These are phyloP conservation scores for Lactifluus rugatus DNA, from an alignment of 768 basidiomycete genomes.

Conservation along the genomic window DNA sequence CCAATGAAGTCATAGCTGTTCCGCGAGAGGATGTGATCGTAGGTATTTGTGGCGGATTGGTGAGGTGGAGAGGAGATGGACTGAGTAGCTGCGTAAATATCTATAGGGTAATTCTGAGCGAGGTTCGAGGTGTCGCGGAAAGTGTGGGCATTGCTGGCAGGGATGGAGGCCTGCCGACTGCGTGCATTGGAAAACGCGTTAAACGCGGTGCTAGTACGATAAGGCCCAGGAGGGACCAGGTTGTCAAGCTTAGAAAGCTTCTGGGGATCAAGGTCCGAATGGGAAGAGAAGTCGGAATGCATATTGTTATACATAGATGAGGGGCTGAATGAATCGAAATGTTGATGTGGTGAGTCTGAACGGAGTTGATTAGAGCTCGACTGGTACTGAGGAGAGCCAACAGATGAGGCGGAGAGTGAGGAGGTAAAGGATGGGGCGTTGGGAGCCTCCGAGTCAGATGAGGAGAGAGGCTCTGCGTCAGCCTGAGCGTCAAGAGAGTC, in stretches of 20 bases:
- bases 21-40: slow-evolving; percentile 15
- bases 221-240: slow-evolving; percentile 19
- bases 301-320: slow-evolving; percentile 25
- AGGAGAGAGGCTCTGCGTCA: slow-evolving; percentile 60
- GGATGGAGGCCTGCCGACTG: slow-evolving; percentile 16
- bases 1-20: slow-evolving; percentile 13
- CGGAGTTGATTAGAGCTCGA: slow-evolving; percentile 40
- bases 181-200: slow-evolving; percentile 20
- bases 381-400: slow-evolving; percentile 41
- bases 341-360: slow-evolving; percentile 44
- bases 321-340: slow-evolving; percentile 30
- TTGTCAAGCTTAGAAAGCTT: slow-evolving; percentile 17
- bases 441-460: slow-evolving; percentile 42
- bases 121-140: slow-evolving; percentile 22
- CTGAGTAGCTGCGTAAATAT: slow-evolving; percentile 17
- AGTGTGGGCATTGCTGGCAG: slow-evolving; percentile 9
- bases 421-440: slow-evolving; percentile 35
- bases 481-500: slow-evolving; percentile 78
- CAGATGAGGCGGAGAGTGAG: slow-evolving; percentile 42
- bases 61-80: slow-evolving; percentile 18
- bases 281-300: slow-evolving; percentile 12
- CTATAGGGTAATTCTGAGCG: slow-evolving; percentile 18
- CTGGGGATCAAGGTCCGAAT: slow-evolving; percentile 17
- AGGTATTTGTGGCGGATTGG: slow-evolving; percentile 14
- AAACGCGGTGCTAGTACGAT: slow-evolving; percentile 20